These are phyloP conservation scores for Phylloporus sp. DNA, from an alignment of 1,284 basidiomycete genomes.

Conservation along the genomic window DNA sequence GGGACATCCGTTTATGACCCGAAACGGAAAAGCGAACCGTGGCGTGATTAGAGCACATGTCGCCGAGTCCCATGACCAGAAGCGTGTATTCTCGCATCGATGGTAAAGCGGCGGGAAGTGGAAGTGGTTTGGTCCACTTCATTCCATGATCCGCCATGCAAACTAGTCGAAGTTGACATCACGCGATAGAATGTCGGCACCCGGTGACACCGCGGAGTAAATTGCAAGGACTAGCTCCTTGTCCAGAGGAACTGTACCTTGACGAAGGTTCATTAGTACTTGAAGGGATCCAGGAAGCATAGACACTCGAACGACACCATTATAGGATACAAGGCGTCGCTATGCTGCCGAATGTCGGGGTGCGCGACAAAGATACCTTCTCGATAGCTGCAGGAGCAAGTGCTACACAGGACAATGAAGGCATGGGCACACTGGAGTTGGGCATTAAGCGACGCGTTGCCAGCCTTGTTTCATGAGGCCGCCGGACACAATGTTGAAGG, in stretches of 20 bases:
- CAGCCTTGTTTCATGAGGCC: constrained; percentile 7
- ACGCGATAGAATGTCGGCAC: not conserved
- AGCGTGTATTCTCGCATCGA: constrained; percentile 8
- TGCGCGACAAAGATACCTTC: not conserved
- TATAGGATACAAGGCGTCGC: constrained; percentile 24
- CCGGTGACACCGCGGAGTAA: not conserved
- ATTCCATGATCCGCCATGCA: not conserved
- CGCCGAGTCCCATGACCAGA: constrained; percentile 22
- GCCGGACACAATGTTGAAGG: no score
- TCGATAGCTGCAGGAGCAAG: constrained; percentile 2
- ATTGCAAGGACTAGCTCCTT: not conserved
- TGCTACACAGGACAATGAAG: constrained; percentile 7
- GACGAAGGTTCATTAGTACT: not conserved
- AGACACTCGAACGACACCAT: not conserved
- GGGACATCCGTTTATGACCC: constrained; percentile 27
- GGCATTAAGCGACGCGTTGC: constrained; percentile 4
- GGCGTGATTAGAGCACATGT: constrained; percentile 19
- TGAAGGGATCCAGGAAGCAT: constrained; percentile 9
- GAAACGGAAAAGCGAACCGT: constrained; percentile 19
- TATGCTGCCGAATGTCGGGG: constrained; percentile 4
- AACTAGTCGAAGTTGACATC: not conserved
- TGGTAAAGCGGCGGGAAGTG: constrained; percentile 20
- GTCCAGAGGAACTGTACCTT: no score
- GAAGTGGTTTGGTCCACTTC: not conserved
- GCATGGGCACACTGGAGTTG: not conserved